Base-by-base conservation (phyloP, 768 basidiomycete species). In the Megacollybia marginata region DNA sequence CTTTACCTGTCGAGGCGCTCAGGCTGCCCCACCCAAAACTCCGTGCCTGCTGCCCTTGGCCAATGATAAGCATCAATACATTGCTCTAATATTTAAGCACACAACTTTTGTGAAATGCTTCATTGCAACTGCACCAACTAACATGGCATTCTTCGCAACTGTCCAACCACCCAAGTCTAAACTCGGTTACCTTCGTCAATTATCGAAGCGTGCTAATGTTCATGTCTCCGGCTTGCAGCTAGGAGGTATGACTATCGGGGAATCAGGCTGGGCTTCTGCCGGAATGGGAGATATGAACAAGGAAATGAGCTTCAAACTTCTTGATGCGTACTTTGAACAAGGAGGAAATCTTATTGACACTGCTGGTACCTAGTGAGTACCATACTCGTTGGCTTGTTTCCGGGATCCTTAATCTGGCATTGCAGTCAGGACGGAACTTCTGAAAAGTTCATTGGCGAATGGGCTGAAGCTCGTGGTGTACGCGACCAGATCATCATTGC, bases 401-500 rank as follows among this genome's bases (percentile, higher is more conserved):
- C 35, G 34, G 16, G 12, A 5, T 33, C 12, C 28, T 42, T 9
- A 42, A 11, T 15, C n/a, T 18, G 19, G 44, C 42, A 42, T 20
- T 6, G 23, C 36, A 76, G 73, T 48, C 78, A 83, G 54, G 71
- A 79, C 50, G 80, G 75, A 52, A 57, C 69, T n/a, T 79, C 77
- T 4, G 82, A 86, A 57, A 48, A 54, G 46, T 73, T 73, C 54
- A 67, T 79, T 31, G 78, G 77, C 4, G 76, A 79, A 56, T 80
- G 76, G 77, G 71, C 72, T 48, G 68, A 74, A 52, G 52, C 60
- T 31, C 63, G 74, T 19, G 67, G 66, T 0, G 72, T 71, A 43
- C 63, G 78, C 3, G 72, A 78, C 52, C 70, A 74, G 52, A 62
- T 80, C 11, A 72, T 78, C 50, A 67, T 78, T 43, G 70, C 73